phyloP scores from a whole-genome alignment of 495 filamentous ascomycete genomes.

The Friedmanniomyces endolithicus region DNA sequence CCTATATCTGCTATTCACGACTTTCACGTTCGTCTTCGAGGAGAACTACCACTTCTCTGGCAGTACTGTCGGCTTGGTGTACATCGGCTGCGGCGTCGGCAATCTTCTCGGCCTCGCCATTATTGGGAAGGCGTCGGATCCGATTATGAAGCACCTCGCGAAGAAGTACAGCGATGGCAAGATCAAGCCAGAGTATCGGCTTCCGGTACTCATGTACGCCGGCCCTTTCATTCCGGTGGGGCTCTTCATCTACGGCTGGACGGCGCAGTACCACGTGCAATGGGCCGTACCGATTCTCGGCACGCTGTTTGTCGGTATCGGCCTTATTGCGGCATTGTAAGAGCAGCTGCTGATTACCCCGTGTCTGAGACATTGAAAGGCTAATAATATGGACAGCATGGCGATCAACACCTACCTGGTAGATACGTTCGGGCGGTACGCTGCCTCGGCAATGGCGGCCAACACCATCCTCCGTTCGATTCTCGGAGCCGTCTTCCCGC shows the following conservation, averaged over 20 bases:
- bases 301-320: conserved; percentile 27
- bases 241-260: conserved; percentile 29
- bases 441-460: conserved; percentile 29
- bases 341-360: no score
- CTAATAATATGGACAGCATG: no score
- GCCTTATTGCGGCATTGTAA: conserved; percentile 26
- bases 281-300: conserved; percentile 32
- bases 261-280: conserved; percentile 22
- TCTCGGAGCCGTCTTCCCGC: conserved; percentile 28
- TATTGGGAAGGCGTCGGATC: conserved; percentile 23
- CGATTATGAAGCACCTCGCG: conserved; percentile 23
- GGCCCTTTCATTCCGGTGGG: conserved; percentile 26
- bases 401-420: conserved; percentile 31
- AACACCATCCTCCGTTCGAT: conserved; percentile 28
- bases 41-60: conserved; percentile 29
- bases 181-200: conserved; percentile 30
- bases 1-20: conserved; percentile 33
- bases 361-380: no score
- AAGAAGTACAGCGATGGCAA: conserved; percentile 22
- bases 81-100: conserved; percentile 28
- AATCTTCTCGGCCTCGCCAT: conserved; percentile 27
- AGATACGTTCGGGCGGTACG: conserved; percentile 28
- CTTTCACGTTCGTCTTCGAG: conserved; percentile 34
- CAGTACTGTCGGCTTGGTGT: conserved; percentile 27
- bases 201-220: conserved; percentile 28